Evolutionary conservation across 768 basidiomycete genomes (phyloP).

Genomic region (Grammothele lineata): DNA sequence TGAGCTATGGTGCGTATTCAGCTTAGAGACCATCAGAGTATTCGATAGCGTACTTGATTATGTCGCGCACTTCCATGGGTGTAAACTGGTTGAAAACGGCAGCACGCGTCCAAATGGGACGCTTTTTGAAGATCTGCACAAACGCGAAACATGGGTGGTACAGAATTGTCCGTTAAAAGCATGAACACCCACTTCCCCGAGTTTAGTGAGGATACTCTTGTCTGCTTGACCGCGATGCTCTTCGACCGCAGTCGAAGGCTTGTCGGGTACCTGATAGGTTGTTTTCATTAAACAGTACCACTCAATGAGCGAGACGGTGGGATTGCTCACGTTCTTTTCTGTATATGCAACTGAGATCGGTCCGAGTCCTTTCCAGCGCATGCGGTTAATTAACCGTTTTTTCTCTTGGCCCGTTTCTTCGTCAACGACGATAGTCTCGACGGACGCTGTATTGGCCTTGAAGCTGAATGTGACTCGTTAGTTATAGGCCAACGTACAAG

Average conservation of each 20-base stretch:
- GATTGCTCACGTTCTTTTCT: constrained; percentile 33
- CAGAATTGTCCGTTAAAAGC: no score
- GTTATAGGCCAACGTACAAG: no score
- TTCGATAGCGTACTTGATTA: constrained; percentile 60
- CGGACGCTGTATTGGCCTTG: constrained; percentile 73
- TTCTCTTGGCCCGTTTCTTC: constrained; percentile 79
- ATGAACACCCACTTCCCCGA: constrained; percentile 43
- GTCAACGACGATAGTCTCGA: constrained; percentile 59
- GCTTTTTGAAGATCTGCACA: constrained; percentile 64
- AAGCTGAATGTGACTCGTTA: constrained; percentile 41
- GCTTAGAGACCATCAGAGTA: neutral
- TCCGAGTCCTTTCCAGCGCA: constrained; percentile 83
- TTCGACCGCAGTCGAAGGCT: constrained; percentile 58
- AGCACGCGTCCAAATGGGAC: constrained; percentile 88
- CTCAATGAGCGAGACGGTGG: no score
- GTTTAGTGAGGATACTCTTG: constrained; percentile 46
- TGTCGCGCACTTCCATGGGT: constrained; percentile 59
- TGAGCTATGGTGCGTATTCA: constrained; percentile 43
- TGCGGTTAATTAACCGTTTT: constrained; percentile 78
- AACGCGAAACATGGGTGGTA: no score
- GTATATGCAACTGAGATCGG: constrained; percentile 66
- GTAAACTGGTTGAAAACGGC: constrained; percentile 82
- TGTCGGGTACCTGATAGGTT: constrained; percentile 54
- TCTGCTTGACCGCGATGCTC: constrained; percentile 53
- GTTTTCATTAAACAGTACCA: no score